Conservation (phyloP, 257 asterid genomes). For the Nicotiana undulata region DNA sequence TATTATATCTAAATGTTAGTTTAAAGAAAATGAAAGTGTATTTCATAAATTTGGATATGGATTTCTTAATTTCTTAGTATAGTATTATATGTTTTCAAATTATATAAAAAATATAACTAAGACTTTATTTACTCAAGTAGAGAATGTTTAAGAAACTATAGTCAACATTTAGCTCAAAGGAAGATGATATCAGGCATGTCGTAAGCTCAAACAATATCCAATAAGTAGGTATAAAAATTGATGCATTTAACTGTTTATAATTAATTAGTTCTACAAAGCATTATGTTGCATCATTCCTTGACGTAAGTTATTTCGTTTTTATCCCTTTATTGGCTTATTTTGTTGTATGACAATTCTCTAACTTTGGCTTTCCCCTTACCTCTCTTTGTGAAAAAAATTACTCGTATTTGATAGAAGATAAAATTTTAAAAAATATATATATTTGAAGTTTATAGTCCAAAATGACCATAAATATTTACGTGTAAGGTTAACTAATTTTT, state of each 20-base stretch:
- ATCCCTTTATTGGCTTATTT: neutral
- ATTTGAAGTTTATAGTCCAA: no score
- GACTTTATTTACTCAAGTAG: no score
- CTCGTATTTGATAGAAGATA: no score
- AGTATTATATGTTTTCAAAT: no score
- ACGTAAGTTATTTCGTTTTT: neutral
- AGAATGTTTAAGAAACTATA: neutral
- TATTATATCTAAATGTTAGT: no score
- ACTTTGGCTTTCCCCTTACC: neutral
- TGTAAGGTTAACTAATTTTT: no score
- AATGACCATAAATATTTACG: no score
- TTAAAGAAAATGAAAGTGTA: no score
- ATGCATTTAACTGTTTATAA: neutral
- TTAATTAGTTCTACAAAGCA: neutral
- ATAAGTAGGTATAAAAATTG: neutral
- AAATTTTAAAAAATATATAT: no score
- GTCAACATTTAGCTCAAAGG: neutral
- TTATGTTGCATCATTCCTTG: neutral
- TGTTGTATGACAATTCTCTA: neutral
- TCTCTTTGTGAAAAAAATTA: no score
- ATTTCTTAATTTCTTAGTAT: neutral
- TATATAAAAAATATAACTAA: neutral
- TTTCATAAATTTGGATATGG: neutral
- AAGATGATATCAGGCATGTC: neutral
- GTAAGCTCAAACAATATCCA: neutral